Evolutionary conservation across 768 basidiomycete species (phyloP), one percentile per base, ranked within the genome.

Genomic region (Leccinum aurantiacum): DNA sequence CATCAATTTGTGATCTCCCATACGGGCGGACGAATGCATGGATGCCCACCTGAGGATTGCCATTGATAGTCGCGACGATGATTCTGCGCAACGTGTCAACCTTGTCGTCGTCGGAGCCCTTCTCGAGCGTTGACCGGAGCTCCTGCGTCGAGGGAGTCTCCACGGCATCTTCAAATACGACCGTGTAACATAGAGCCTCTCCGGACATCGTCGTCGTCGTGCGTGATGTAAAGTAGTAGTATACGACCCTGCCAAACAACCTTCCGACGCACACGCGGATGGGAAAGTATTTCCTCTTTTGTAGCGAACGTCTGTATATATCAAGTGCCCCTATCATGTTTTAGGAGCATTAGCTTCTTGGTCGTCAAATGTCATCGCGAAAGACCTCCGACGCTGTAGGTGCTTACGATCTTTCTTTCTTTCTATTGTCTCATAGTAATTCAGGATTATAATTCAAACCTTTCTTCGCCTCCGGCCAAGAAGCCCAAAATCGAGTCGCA

Each of bases 101-200:
- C 79, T 97, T 98, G 79, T 95, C 88, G 66, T 98, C 96, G 75
- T 98, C 95, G 22, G 92, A 88, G 58, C 96, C 95, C 78, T 97
- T 98, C 78, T 99, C 92, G 53, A 98, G 80, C 37, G 86, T 82
- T 60, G 86, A 80, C 63, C 92, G 83, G 52, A 97, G 83, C 65
- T 98, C 95, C 63, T 88, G 82, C 2, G 84, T 83, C n/a, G 90
- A 86, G 6, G 90, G 92, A 19, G 84, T 81, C 74, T 93, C 92
- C 38, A 82, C 79, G 53, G 76, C 80, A 66, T 87, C 87, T 69
- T 93, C 91, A 44, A 84, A 85, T 51, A 93, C 83, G 62, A 93
- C 77, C 9, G 91, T 93, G 71, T 92, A 90, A 71, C 90, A 93
- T 69, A 84, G 76, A 56, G 84, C 72, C 65, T 91, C 90, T 64